Base-by-base conservation (phyloP, 2,329 filamentous ascomycete species). In the Phialemonium atrogriseum region DNA sequence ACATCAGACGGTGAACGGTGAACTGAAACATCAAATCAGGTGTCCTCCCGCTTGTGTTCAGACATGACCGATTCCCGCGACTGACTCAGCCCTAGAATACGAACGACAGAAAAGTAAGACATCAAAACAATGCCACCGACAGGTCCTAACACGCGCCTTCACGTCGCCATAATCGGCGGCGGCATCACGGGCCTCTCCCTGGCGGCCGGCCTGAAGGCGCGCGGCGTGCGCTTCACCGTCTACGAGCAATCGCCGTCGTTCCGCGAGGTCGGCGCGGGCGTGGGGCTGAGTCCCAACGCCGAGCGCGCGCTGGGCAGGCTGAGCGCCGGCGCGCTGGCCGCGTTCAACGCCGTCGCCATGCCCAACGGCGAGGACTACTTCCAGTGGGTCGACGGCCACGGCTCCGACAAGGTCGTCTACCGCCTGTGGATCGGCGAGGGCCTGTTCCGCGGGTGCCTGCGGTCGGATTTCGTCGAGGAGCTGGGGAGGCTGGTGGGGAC, bases 221-320 rank as follows among this genome's bases (percentile, higher is more conserved):
- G 66, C 21, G 48, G 49, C 3, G 45, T 71, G 11, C 42, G 52
- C 0, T 66, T 58, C 37, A 62, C 50, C 1, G 34, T 72, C 4
- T 72, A 67, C 40, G 68, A 73, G 42, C 58, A 62, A 5, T 56
- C 64, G 0, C 28, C 50, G 0, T 44, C 47, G 1, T 60, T 66
- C 32, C 50, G 56, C 3, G 66, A 69, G 39, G 62, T 65, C 5
- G 69, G 69, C 0, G 67, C 68, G 0, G 69, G 68, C 7, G 64
- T 73, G 16, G 67, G 63, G 4, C 64, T 70, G 41, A 63, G 58
- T 7, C 64, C 65, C n/a, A 70, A 69, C 38, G 66, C 66, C 2
- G 59, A 70, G 39, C 51, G 52, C 9, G 64, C 66, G 10, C 61
- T 73, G 52, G 39, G 36, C 5, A 31, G 49, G 10, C 48, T 66